Base-by-base conservation (phyloP, 192 early-diverging fungal genomes). In the Coemansia sp. region DNA sequence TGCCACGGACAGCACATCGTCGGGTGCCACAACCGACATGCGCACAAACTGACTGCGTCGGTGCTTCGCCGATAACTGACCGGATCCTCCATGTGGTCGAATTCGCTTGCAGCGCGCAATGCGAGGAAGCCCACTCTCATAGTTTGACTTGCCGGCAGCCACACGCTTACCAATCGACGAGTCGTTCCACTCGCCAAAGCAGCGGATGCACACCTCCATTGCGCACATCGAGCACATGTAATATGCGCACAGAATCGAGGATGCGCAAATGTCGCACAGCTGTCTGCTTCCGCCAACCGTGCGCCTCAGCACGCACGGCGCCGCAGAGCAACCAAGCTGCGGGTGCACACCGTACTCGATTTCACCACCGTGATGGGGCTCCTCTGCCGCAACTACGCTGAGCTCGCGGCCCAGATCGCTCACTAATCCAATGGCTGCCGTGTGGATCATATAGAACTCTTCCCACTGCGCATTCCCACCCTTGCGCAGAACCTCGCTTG, bases 241-340 rank as follows among this genome's bases (percentile, higher is more conserved):
- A 66, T 80, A 81, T 4, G 69, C 63, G 42, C 75, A 78, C 44
- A 85, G 69, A 10, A 88, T 59, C 18, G 84, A 83, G 18, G 85
- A 80, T 4, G 32, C 11, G 66, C 87, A 88, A 9, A 64, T 57
- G 50, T 88, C 85, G 77, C 87, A 88, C 15, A 74, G 52, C 52
- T 87, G 84, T 3, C 86, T 67, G 23, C 37, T 76, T 6, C 64
- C 68, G 0, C 53, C 56, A 5, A 57, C 16, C 11, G 67, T 39
- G 1, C 10, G 16, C 5, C 68, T 67, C 26, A 60, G 60, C 6
- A 81, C 18, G 12, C 66, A 61, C 1, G 79, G 74, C 44, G 62
- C 65, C 6, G 64, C 56, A 5, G 74, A 81, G 58, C 79, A 81
- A 18, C 64, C 61, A 2, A 76, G 44, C 44, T 5, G 18, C 18